Evolutionary conservation across 495 filamentous ascomycete species (phyloP).

Genomic region (Cercophora scortea): DNA sequence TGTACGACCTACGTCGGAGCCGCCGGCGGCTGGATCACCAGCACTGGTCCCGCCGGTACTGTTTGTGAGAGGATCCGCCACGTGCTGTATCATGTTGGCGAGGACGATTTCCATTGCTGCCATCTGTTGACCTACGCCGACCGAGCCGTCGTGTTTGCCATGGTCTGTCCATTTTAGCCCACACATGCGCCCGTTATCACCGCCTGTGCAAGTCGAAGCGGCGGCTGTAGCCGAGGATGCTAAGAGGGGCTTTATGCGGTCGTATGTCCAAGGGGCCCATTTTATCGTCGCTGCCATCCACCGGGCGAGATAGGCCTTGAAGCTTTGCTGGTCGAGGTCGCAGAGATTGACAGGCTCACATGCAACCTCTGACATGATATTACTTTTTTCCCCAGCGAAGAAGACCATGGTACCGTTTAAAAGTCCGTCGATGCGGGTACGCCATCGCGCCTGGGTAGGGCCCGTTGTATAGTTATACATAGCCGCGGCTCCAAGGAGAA

Average conservation of each 20-base stretch:
- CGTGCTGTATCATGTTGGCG: slow-evolving; percentile 45
- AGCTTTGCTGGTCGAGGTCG: slow-evolving; percentile 66
- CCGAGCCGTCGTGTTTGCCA: slow-evolving; percentile 45
- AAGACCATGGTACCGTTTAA: slow-evolving; percentile 46
- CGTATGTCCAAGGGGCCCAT: slow-evolving; percentile 57
- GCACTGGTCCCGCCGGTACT: slow-evolving; percentile 66
- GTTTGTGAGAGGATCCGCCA: slow-evolving; percentile 50
- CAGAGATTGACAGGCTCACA: slow-evolving; percentile 60
- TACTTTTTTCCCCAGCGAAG: slow-evolving; percentile 34
- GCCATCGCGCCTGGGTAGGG: slow-evolving; percentile 44
- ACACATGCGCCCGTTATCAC: slow-evolving; percentile 54
- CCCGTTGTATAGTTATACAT: slow-evolving; percentile 55
- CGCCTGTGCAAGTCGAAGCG: slow-evolving; percentile 55
- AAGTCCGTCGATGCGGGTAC: slow-evolving; percentile 41
- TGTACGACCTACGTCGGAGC: slow-evolving; percentile 24
- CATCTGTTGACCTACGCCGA: slow-evolving; percentile 65
- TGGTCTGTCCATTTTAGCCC: slow-evolving; percentile 60
- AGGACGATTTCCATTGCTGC: slow-evolving; percentile 60
- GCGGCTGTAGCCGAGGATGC: slow-evolving; percentile 57
- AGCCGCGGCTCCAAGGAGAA: slow-evolving; percentile 61
- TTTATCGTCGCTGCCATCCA: slow-evolving; percentile 70
- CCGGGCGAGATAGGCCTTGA: slow-evolving; percentile 70
- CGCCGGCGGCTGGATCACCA: slow-evolving; percentile 64
- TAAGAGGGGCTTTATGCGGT: slow-evolving; percentile 55
- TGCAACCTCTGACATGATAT: slow-evolving; percentile 61